Conservation (phyloP, 2,329 filamentous ascomycete species). For the Xenoacremonium recifei region DNA sequence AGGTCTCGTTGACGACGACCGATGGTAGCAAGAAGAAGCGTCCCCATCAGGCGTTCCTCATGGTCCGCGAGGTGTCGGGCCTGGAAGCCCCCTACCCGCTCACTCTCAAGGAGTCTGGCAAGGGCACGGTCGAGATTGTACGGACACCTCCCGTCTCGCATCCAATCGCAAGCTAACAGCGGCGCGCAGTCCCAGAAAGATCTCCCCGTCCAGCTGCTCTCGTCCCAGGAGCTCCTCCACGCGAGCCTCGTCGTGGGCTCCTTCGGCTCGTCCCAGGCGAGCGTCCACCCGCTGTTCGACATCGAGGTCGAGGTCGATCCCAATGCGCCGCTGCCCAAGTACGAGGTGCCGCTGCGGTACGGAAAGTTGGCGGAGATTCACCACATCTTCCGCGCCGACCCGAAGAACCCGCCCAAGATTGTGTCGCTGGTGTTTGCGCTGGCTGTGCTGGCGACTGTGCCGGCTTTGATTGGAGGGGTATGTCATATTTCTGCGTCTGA, state of each 20-base stretch:
- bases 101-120: conserved; percentile 81
- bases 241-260: conserved; percentile 85
- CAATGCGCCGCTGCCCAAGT: conserved; percentile 55
- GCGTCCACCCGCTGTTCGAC: conserved; percentile 70
- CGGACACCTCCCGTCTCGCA: conserved; percentile 26
- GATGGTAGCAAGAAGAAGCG: conserved; percentile 77
- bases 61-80: conserved; percentile 74
- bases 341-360: conserved; percentile 75
- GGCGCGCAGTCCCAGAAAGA: conserved; percentile 81
- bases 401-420: conserved; percentile 75
- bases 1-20: conserved; percentile 77
- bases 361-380: conserved; percentile 81
- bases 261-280: conserved; percentile 71
- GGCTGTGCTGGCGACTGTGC: conserved; percentile 71
- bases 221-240: conserved; percentile 63
- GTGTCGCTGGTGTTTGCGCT: conserved; percentile 76
- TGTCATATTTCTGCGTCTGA: too few relatives aligned
- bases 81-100: conserved; percentile 87
- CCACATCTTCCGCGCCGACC: conserved; percentile 83
- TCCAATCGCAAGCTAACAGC: conserved; percentile 24
- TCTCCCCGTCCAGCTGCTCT: conserved; percentile 78
- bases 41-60: conserved; percentile 91
- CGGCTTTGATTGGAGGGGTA: conserved; percentile 69
- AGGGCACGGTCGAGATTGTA: conserved; percentile 83
- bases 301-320: conserved; percentile 65